Evolutionary conservation across 805 yeast genomes (phyloP).

Genomic region (Schizosaccharomyces pombe): DNA sequence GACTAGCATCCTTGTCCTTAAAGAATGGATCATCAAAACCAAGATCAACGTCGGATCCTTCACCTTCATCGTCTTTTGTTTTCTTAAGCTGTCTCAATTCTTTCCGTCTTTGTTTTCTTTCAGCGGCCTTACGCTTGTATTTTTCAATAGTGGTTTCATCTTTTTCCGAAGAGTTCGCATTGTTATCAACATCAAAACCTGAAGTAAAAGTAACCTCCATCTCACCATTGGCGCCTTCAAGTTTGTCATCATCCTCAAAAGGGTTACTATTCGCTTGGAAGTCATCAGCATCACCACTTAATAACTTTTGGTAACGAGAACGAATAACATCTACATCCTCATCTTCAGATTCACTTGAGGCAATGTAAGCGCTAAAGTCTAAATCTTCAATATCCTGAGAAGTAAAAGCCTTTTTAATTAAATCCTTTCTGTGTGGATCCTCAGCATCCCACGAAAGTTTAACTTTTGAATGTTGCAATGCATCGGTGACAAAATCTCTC

Average conservation of each 20-base stretch:
- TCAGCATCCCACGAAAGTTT: slow-evolving; percentile 97
- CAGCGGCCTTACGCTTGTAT: slow-evolving; percentile 71
- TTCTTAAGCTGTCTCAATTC: slow-evolving; percentile 48
- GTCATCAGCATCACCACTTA: slow-evolving; percentile 12
- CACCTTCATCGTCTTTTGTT: slow-evolving; percentile 24
- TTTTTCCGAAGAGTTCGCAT: slow-evolving; percentile 17
- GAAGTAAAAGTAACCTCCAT: slow-evolving; percentile 94
- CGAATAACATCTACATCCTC: slow-evolving; percentile 16
- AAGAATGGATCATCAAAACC: slow-evolving; percentile 10
- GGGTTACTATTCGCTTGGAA: neutral
- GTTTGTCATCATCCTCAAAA: neutral
- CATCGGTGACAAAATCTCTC: slow-evolving; percentile 66
- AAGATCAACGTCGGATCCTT: slow-evolving; percentile 19
- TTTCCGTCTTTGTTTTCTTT: slow-evolving; percentile 30
- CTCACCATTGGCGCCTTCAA: slow-evolving; percentile 37
- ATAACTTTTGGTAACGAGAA: slow-evolving; percentile 36
- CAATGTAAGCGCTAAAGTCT: slow-evolving; percentile 78
- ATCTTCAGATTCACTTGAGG: slow-evolving; percentile 41
- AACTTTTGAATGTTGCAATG: slow-evolving; percentile 86
- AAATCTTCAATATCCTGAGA: slow-evolving; percentile 45
- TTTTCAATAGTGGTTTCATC: slow-evolving; percentile 60
- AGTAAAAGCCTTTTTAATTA: slow-evolving; percentile 60
- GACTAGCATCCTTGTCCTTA: slow-evolving; percentile 12
- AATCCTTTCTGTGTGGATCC: slow-evolving; percentile 60
- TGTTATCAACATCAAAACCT: slow-evolving; percentile 35